Base-by-base conservation (phyloP, 345 rosid genomes). In the Anacardium occidentale region DNA sequence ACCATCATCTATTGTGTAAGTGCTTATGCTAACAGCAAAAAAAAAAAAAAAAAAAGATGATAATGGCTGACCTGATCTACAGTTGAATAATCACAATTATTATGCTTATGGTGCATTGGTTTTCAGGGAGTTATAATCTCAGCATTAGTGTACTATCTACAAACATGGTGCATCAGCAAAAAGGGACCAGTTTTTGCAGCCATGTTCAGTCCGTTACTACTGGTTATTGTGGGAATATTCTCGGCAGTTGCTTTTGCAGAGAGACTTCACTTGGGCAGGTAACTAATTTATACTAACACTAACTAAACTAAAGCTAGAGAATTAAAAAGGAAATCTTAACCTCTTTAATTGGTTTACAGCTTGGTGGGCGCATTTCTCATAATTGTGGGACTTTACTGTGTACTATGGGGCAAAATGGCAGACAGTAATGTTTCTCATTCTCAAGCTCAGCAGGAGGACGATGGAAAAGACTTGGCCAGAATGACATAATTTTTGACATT, bases 181-280 rank as follows among this genome's bases (percentile, higher is more conserved):
- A 69, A 69, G 64, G 88, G 91, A 7, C 89, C 84, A 2, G 86
- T 83, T 59, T 83, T 83, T 54, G 75, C 71, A 42, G 80, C 86
- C 21, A 80, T 70, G 78, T 82, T 83, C 52, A 76, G 64, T 74
- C 86, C 86, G 9, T 64, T 85, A 24, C 47, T 72, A 0, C 69
- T 77, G 10, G 65, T 85, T 9, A 44, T 74, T 20, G 89, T 82
- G 12, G 87, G 66, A 54, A 70, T 82, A 21, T 76, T 87, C 68
- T 82, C 86, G 0, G 82, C 82, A 20, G 22, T 83, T 70, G 82
- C 76, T 58, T 85, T 85, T 44, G 83, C 84, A 7, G 85, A 83
- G 75, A 68, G 79, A 70, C 76, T 83, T 64, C 87, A 74, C 64
- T 11, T 82, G 51, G 72, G 87, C 69, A 82, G 82, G 89, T 80